Evolutionary conservation across 2,329 filamentous ascomycete species (phyloP), one percentile per base, ranked within the genome.

Genomic region (Xylariaceae sp.): DNA sequence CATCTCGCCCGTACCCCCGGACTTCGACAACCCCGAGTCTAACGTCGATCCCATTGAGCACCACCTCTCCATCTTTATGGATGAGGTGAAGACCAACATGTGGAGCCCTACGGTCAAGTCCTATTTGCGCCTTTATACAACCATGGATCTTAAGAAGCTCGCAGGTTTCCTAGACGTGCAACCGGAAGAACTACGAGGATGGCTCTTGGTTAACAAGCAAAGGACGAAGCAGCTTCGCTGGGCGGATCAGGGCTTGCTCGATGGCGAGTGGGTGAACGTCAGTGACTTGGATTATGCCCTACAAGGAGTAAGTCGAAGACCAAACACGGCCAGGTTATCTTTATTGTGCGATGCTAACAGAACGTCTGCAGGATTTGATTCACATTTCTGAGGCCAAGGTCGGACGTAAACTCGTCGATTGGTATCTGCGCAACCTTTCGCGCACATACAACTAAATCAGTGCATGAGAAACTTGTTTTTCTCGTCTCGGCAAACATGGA

Each of bases 351-450:
- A 45, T 45, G 43, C 60, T 66, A 53, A 66, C 55, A 27, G 37
- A 40, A 25, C 37, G 43, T 16, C 20, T 42, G 41, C 59, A 90
- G 86, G 92, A 98, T 67, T 75, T 98, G 62, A 98, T 98, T 68
- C 93, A 98, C 72, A 93, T 98, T 59, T 96, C 92, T 48, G 93
- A 98, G 74, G 92, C 92, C 58, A 98, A 98, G 84, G 90, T 96
- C 49, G 93, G 93, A 65, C 82, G 93, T 62, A 94, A 93, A 75
- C 76, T 98, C 63, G 92, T 98, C 55, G 93, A 98, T 72, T 98
- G 93, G 93, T 98, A 98, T 71, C 81, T 98, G 66, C 85, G 93
- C 66, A 98, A 98, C 77, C 77, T 98, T 64, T 88, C 91, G 50
- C 85, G 93, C 67, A 94, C 91, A 48, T 98, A 98, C 76, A 95